phyloP scores from a whole-genome alignment of 192 early-diverging fungal genomes.

The Gigaspora rosea region DNA sequence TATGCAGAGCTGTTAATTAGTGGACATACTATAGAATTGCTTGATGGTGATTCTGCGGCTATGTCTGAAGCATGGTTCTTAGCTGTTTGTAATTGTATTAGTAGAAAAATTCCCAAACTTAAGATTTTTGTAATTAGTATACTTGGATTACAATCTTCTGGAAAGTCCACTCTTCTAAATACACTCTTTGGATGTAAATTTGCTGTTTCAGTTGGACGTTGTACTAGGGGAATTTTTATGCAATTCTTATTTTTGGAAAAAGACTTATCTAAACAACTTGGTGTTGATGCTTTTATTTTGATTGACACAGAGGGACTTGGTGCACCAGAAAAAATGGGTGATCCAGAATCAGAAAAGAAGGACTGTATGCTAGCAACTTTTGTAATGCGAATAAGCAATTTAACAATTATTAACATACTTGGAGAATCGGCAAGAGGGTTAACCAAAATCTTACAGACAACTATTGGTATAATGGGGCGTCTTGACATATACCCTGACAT shows the following conservation, averaged over 20 bases:
- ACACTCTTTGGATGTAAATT: constrained; percentile 32
- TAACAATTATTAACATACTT: constrained; percentile 9
- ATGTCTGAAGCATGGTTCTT: constrained; percentile 25
- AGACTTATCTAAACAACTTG: constrained; percentile 21
- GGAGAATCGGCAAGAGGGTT: not conserved
- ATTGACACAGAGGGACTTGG: constrained; percentile 25
- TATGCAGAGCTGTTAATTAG: constrained; percentile 26
- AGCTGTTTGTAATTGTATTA: constrained; percentile 4
- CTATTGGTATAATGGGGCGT: not conserved
- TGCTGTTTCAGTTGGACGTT: constrained; percentile 27
- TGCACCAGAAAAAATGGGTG: constrained; percentile 13
- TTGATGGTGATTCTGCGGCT: constrained; percentile 23
- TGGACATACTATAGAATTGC: constrained; percentile 25
- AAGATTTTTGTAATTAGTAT: constrained; percentile 25
- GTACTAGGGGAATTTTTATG: constrained; percentile 32
- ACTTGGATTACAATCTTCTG: constrained; percentile 34
- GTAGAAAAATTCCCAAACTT: constrained; percentile 15
- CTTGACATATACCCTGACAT: constrained; percentile 1
- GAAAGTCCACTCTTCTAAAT: constrained; percentile 32
- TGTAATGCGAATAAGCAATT: constrained; percentile 10
- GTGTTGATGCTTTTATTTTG: constrained; percentile 21
- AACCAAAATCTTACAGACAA: not conserved
- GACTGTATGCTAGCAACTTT: constrained; percentile 10
- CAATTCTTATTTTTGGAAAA: constrained; percentile 27
- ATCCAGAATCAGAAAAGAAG: constrained; percentile 13